Percentiles rank a stretch among this genome's conserved stretches.
Evolutionary conservation across 768 basidiomycete genomes (phyloP).

Genomic region (Jaapia argillacea): DNA sequence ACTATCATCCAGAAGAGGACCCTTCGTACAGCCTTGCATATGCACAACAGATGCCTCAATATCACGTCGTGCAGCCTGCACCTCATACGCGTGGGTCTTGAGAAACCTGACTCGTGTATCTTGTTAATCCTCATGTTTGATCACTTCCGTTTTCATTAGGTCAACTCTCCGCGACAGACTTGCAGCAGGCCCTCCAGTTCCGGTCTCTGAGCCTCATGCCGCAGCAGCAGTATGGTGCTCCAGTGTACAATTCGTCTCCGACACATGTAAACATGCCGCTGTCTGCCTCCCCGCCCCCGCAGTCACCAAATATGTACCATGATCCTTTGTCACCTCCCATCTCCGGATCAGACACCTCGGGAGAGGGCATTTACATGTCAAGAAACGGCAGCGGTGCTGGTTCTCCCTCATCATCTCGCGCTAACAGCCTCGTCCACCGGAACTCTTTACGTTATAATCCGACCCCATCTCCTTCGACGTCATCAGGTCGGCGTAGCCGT

Average conservation of each 20-base stretch:
- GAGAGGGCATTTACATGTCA: constrained; percentile 73
- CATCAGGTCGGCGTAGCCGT: constrained; percentile 56
- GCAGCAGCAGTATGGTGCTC: constrained; percentile 52
- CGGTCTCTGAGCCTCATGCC: constrained; percentile 57
- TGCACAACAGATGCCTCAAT: constrained; percentile 40
- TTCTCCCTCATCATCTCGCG: constrained; percentile 71
- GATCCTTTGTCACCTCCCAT: constrained; percentile 79
- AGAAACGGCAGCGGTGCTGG: constrained; percentile 66
- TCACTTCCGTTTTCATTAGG: constrained; percentile 34
- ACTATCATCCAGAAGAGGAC: constrained; percentile 46
- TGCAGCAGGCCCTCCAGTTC: constrained; percentile 58
- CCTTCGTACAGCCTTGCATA: constrained; percentile 43
- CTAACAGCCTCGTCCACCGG: constrained; percentile 68
- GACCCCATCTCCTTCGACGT: constrained; percentile 70
- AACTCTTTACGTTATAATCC: constrained; percentile 64
- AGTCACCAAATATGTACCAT: constrained; percentile 72
- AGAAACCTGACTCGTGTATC: constrained; percentile 1
- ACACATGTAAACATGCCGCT: constrained; percentile 63
- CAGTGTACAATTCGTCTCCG: constrained; percentile 41
- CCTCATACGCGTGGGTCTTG: constrained; percentile 66
- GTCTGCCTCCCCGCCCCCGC: constrained; percentile 53
- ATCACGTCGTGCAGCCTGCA: constrained; percentile 43
- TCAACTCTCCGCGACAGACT: constrained; percentile 54
- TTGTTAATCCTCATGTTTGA: constrained; percentile 22
- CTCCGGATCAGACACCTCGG: constrained; percentile 86